phyloP scores from a whole-genome alignment of 148 eudicot species.

The Camellia sinensis region DNA sequence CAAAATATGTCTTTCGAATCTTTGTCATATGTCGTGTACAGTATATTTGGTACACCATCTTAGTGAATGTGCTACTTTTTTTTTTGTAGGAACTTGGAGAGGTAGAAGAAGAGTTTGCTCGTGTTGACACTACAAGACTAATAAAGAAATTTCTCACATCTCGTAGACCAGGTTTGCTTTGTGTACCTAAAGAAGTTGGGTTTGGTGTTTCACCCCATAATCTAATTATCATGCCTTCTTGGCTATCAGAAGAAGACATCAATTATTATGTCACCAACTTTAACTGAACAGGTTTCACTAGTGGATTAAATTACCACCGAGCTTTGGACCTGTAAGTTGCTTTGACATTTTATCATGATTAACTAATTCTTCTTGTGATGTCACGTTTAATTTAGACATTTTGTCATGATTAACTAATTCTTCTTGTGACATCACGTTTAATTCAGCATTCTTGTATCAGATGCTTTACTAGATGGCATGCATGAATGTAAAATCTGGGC shows the following conservation, averaged over 20 bases:
- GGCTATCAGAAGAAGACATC: conserved; percentile 60
- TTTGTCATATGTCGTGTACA: neutral
- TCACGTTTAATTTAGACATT: neutral
- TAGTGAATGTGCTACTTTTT: conserved; percentile 1
- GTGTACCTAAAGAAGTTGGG: conserved; percentile 45
- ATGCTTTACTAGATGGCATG: neutral
- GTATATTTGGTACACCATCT: neutral
- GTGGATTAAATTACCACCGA: conserved; percentile 74
- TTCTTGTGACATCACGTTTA: too few relatives aligned
- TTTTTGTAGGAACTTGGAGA: conserved; percentile 50
- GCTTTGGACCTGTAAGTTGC: conserved; percentile 54
- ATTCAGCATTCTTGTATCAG: too few relatives aligned
- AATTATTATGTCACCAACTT: conserved; percentile 46
- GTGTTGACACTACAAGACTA: conserved; percentile 13
- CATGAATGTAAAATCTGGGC: neutral
- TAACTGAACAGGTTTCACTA: conserved; percentile 51
- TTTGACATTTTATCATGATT: neutral
- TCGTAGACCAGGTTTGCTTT: conserved; percentile 41
- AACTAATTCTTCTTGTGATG: neutral
- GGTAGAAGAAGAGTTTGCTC: too few relatives aligned
- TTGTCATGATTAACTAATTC: too few relatives aligned
- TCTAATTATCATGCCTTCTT: conserved; percentile 42
- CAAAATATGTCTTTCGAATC: neutral
- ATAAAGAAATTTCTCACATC: conserved; percentile 33
- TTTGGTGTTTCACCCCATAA: conserved; percentile 32